A percentile compares a stretch with the other conserved stretches of the same genome.
Conservation (phyloP, 140 eudicot genomes). For the Anethum foeniculum region DNA sequence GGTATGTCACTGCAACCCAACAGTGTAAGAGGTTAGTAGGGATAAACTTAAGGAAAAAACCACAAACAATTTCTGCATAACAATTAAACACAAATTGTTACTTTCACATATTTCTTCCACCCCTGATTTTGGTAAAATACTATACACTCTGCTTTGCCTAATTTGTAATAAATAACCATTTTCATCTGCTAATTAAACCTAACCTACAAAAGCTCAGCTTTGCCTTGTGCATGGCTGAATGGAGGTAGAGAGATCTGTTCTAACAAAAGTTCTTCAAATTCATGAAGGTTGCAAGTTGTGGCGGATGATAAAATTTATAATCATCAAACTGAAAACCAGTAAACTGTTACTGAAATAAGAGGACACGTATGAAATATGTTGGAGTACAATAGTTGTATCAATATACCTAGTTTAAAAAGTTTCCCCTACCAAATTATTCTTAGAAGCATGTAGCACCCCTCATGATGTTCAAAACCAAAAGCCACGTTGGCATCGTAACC, state of each 20-base stretch:
- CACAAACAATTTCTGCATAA: neutral
- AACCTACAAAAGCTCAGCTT: neutral
- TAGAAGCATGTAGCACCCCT: neutral
- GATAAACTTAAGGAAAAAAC: neutral
- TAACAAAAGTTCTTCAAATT: neutral
- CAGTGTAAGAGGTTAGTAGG: neutral
- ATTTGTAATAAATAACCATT: neutral
- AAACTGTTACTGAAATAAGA: neutral
- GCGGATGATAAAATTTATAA: neutral
- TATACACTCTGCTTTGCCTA: neutral
- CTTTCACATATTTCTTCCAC: neutral
- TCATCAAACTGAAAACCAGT: neutral
- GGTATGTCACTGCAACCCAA: slow-evolving; percentile 73
- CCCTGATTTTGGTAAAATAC: neutral
- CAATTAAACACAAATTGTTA: neutral
- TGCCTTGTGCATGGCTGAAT: neutral
- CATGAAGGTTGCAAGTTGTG: neutral
- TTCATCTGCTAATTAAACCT: neutral
- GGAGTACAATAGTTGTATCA: neutral
- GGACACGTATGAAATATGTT: neutral
- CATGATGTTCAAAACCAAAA: neutral
- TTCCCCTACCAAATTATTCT: neutral
- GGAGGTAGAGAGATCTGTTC: neutral
- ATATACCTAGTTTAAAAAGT: neutral
- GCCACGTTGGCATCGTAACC: neutral